Evolutionary conservation across 2,329 filamentous ascomycete species (phyloP), one percentile per base, ranked within the genome.

Genomic region (Beauveria rudraprayagi): DNA sequence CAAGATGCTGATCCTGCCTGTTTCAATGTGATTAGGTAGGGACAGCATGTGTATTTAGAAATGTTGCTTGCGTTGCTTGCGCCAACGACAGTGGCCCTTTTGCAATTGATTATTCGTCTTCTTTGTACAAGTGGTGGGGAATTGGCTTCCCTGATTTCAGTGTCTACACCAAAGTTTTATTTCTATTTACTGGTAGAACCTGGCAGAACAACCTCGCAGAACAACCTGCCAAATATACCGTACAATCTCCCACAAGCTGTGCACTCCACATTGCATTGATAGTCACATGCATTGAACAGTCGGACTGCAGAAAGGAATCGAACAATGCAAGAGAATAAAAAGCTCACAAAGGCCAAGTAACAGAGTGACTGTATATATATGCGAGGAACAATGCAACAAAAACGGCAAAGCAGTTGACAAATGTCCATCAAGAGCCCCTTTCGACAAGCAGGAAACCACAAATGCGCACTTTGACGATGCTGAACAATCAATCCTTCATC

Each of bases 1-100:
- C 16, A 40, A 48, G 37, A 47, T 19, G 43, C 16, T 5, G 41
- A 4, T 3, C 4, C 19, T 56, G 9, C 28, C 34, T 37, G 2
- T 2, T 30, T 14, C 41, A 8, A 47, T 26, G 14, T 47, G 22
- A n/a, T 2, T 37, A 58, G 47, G 37, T 34, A 34, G 37, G 22
- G 47, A 22, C n/a, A 53, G 26, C 26, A 40, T 43, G 47, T 60
- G 56, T 53, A 60, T 60, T 60, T 60, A 53, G 48, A 44, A 53
- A 11, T 24, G 34, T 14, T 37, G 34, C 34, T 16, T 37, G 34
- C 34, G 34, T 44, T 44, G 56, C 48, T 41, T 53, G 44, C 11
- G 48, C 14, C 56, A 34, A 50, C 37, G 19, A 16, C 3, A 24
- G 43, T 14, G 4, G 34, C 17, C 2, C 24, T 8, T 51, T 30